These are phyloP conservation scores for Colletotrichum zoysiae DNA, from an alignment of 2,329 filamentous ascomycete species.

Conservation along the genomic window DNA sequence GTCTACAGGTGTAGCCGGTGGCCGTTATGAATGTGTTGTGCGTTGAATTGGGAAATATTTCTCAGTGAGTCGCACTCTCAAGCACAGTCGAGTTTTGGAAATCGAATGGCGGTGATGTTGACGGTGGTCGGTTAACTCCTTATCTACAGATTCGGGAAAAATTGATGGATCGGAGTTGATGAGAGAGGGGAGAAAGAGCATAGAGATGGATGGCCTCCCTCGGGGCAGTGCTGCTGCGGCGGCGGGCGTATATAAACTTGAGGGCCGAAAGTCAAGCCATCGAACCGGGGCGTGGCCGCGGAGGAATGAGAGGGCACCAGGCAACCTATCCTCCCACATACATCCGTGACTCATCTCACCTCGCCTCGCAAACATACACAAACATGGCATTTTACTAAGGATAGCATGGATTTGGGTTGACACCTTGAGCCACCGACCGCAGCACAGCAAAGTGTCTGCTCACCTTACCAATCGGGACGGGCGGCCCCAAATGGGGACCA, in stretches of 20 bases:
- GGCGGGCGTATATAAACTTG: conserved; percentile 7
- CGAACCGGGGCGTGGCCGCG: not conserved
- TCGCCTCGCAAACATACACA: not conserved
- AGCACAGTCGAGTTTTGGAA: too few species aligned
- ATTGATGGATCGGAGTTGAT: not conserved
- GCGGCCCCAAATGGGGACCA: not conserved
- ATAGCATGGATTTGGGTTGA: not conserved
- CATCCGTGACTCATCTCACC: not conserved
- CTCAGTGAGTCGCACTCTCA: not conserved
- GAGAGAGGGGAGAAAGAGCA: too few species aligned
- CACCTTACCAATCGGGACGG: not conserved
- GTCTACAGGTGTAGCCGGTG: not conserved
- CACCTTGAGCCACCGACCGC: not conserved
- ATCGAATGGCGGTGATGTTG: not conserved
- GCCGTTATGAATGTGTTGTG: not conserved
- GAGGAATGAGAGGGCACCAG: not conserved
- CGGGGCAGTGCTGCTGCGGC: not conserved
- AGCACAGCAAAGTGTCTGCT: not conserved
- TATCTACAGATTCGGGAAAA: not conserved
- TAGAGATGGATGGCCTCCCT: too few species aligned
- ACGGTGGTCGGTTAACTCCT: not conserved
- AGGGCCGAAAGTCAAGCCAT: not conserved
- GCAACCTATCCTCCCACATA: not conserved
- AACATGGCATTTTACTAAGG: not conserved
- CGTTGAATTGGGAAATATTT: not conserved